Evolutionary conservation across 345 rosid species (phyloP).

Genomic region (Populus ilicifolia): DNA sequence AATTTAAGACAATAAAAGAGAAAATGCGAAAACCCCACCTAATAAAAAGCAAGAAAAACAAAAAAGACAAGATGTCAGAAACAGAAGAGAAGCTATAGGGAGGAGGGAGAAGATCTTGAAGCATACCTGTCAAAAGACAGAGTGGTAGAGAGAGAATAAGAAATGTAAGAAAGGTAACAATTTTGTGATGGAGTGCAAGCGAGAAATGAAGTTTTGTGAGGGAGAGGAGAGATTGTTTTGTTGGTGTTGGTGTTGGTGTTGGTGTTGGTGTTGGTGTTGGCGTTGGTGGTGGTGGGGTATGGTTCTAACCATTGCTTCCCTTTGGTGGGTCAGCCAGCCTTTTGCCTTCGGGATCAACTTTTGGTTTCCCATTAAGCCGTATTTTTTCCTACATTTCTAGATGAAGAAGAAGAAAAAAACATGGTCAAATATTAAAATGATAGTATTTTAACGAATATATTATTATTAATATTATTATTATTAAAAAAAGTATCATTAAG

Average conservation of each 20-base stretch:
- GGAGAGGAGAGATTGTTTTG: background rate
- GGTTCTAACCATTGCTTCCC: no score
- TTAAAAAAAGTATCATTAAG: no score
- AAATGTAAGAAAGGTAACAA: background rate
- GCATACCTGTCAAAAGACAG: background rate
- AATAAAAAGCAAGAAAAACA: background rate
- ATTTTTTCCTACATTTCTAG: no score
- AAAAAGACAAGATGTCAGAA: background rate
- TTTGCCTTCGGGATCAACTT: no score
- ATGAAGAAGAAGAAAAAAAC: no score
- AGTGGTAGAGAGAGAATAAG: background rate
- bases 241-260: background rate
- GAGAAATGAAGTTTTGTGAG: background rate
- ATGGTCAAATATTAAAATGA: no score
- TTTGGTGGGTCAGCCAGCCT: no score
- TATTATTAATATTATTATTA: no score
- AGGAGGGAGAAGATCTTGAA: slow-evolving; percentile 3
- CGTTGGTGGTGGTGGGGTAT: background rate
- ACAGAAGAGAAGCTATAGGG: background rate
- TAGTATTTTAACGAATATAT: no score
- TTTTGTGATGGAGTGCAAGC: background rate
- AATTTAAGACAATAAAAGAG: background rate
- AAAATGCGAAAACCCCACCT: background rate
- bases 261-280: no score
- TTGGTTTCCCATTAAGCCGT: no score